Conservation (phyloP, 352 stramenopile species). For the Globisporangium paroecandrum region DNA sequence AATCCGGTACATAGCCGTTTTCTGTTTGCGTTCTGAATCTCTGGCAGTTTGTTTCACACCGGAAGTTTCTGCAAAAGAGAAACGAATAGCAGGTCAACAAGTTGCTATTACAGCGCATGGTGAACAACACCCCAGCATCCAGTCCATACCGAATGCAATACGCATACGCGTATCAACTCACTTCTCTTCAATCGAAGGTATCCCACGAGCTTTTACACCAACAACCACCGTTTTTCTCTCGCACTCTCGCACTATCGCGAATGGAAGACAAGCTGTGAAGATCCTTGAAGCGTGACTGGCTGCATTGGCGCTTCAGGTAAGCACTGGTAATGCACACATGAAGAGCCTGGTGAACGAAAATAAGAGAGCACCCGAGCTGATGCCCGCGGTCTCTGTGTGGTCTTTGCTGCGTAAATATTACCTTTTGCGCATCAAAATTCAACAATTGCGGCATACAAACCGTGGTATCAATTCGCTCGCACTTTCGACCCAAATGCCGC, state of each 20-base stretch:
- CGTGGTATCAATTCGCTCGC: neutral
- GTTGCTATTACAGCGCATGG: neutral
- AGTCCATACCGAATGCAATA: neutral
- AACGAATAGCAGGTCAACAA: neutral
- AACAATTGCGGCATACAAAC: neutral
- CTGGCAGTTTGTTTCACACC: neutral
- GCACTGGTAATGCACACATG: neutral
- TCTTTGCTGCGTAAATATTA: too few relatives aligned
- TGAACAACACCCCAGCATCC: too few relatives aligned
- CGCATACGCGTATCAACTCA: neutral
- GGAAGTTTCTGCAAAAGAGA: neutral
- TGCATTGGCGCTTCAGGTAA: neutral
- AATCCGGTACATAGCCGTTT: neutral
- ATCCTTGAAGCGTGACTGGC: neutral
- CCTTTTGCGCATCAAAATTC: neutral
- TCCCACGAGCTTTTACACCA: neutral
- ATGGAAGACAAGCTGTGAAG: neutral
- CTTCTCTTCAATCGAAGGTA: neutral
- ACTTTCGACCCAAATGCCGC: neutral
- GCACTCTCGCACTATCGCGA: neutral
- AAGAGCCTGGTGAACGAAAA: neutral
- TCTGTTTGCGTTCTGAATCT: neutral
- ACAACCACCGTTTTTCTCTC: neutral
- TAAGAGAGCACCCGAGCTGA: neutral
- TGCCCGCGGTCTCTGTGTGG: too few relatives aligned